These are phyloP conservation scores for Leccinum truebloodii DNA, from an alignment of 768 basidiomycete species.

Conservation along the genomic window DNA sequence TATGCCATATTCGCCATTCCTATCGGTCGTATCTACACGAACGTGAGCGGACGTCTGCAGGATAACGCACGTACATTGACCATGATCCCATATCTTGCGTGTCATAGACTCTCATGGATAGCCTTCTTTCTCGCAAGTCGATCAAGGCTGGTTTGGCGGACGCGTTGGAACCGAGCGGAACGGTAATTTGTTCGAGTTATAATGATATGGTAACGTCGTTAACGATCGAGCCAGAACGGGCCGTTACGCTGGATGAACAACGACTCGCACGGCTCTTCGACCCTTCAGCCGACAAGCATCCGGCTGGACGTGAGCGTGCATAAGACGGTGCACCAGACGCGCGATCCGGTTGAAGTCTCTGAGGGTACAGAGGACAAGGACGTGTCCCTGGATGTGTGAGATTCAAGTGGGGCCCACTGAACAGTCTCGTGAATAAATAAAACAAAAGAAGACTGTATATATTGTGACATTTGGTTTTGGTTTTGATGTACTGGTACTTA, in stretches of 20 bases:
- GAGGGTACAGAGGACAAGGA: conserved; percentile 1
- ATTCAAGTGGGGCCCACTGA: background rate
- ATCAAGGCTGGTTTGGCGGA: background rate
- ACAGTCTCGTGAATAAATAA: background rate
- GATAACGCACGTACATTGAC: too few species aligned
- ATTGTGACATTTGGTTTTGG: background rate
- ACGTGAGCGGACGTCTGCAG: background rate
- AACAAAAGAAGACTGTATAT: background rate
- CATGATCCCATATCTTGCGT: background rate
- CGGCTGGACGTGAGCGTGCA: conserved; percentile 3
- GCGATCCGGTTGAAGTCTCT: background rate
- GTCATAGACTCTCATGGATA: conserved; percentile 15
- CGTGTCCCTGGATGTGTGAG: background rate
- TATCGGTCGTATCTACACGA: background rate
- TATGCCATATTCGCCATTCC: background rate
- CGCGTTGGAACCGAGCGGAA: background rate
- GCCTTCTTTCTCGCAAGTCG: conserved; percentile 8
- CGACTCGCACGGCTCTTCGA: background rate
- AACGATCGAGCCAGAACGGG: background rate
- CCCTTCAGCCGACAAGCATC: background rate
- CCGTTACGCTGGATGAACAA: conserved; percentile 3
- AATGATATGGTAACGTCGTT: background rate
- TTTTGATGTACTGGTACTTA: background rate
- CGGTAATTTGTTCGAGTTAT: background rate
- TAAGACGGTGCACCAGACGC: background rate